phyloP scores from a whole-genome alignment of 208 protist species.

The Trypanosoma platydactyli region DNA sequence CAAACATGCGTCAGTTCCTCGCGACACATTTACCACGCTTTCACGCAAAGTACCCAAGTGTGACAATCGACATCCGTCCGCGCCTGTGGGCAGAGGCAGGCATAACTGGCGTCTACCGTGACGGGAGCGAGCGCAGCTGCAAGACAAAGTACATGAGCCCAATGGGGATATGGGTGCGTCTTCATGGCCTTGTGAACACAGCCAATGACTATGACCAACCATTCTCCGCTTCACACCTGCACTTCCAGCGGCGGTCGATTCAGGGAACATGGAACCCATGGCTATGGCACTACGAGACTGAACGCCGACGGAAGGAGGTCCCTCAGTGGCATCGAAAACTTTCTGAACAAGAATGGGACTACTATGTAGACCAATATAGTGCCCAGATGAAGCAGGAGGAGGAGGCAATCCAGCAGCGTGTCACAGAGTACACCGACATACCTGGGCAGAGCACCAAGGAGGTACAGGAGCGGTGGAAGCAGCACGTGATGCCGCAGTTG shows the following conservation, averaged over 20 bases:
- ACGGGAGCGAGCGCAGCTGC: slow-evolving; percentile 73
- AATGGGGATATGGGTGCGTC: slow-evolving; percentile 74
- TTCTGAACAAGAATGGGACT: slow-evolving; percentile 78
- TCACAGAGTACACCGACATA: slow-evolving; percentile 56
- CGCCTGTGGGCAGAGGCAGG: slow-evolving; percentile 70
- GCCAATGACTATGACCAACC: slow-evolving; percentile 70
- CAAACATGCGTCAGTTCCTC: slow-evolving; percentile 75
- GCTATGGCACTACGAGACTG: slow-evolving; percentile 72
- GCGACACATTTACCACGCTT: slow-evolving; percentile 74
- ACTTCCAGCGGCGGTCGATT: slow-evolving; percentile 67
- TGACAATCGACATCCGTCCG: slow-evolving; percentile 75
- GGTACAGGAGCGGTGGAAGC: slow-evolving; percentile 74
- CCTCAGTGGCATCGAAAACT: slow-evolving; percentile 72
- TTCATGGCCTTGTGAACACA: slow-evolving; percentile 74
- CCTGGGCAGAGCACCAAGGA: slow-evolving; percentile 56
- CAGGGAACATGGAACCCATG: slow-evolving; percentile 85
- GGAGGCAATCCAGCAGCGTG: slow-evolving; percentile 51
- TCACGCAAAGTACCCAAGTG: slow-evolving; percentile 65
- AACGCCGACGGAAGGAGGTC: slow-evolving; percentile 31
- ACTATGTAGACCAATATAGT: slow-evolving; percentile 71
- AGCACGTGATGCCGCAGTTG: slow-evolving; percentile 62
- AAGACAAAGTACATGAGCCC: slow-evolving; percentile 54
- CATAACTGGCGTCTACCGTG: slow-evolving; percentile 85
- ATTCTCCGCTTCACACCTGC: slow-evolving; percentile 60
- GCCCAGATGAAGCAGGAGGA: slow-evolving; percentile 81